A percentile compares a stretch with the other conserved stretches of the same genome.
Evolutionary conservation across 306 rosid species (phyloP).

Genomic region (Arachis hypogaea): DNA sequence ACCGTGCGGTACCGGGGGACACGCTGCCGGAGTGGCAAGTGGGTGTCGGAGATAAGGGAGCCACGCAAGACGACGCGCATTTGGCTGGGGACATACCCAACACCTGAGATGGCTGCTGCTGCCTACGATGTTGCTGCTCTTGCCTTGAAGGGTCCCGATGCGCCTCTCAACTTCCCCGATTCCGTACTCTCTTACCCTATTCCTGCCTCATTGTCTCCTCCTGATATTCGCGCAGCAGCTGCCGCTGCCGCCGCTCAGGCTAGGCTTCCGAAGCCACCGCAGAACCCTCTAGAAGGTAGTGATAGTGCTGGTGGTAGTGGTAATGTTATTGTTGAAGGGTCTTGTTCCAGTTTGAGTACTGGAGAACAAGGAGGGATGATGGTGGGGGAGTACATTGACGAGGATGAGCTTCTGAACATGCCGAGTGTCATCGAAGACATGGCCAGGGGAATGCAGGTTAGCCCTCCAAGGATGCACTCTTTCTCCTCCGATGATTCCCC

Average conservation of each 20-base stretch:
- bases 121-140: conserved; percentile 95
- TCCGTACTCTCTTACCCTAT: conserved; percentile 54
- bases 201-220: conserved; percentile 69
- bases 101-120: conserved; percentile 91
- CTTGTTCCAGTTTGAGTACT: neutral
- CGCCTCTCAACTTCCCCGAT: conserved; percentile 73
- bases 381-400: conserved; percentile 48
- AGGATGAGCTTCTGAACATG: conserved; percentile 59
- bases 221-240: conserved; percentile 79
- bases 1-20: conserved; percentile 60
- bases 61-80: conserved; percentile 87
- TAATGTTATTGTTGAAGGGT: neutral
- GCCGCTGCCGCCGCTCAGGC: conserved; percentile 69
- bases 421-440: conserved; percentile 58
- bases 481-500: conserved; percentile 48
- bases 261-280: conserved; percentile 14
- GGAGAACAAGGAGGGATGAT: too few species aligned
- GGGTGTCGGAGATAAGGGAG: conserved; percentile 97
- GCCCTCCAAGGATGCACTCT: conserved; percentile 59
- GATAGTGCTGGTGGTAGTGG: neutral
- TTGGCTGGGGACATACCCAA: conserved; percentile 90
- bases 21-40: conserved; percentile 78
- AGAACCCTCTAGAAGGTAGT: neutral
- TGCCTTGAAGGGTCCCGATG: conserved; percentile 74
- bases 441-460: conserved; percentile 69